Base-by-base conservation (phyloP, 2,329 filamentous ascomycete genomes). In the Emydomyces testavorans region DNA sequence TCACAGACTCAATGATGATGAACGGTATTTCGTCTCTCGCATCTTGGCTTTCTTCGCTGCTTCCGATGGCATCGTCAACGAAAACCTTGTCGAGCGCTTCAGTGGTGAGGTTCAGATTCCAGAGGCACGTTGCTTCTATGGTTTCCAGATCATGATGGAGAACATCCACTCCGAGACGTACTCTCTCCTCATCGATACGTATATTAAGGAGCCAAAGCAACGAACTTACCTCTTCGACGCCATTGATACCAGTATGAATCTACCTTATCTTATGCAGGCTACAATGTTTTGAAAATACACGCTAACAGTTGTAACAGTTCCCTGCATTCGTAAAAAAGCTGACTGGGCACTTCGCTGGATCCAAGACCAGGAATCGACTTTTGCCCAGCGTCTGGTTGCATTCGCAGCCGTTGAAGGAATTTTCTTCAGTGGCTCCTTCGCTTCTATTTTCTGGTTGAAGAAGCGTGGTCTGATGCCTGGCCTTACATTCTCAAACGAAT, bases 71-170 rank as follows among this genome's bases (percentile, higher is more conserved):
- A 98, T 98, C 57, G 92, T 98, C 76, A 98, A 98, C 67, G 92
- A 98, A 79, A 98, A 98, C 76, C 77, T 98, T 20, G 82, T 98
- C 52, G 89, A 96, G 79, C 86, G 92, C 54, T 98, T 98, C 80
- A 94, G 86, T 62, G 82, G 79, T 56, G 92, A 98, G 71, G 90
- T 98, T 24, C 92, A 98, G 73, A 82, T 96, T 50, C 90, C 92
- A 8, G 92, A 98, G 73, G 92, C 92, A 55, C 88, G 92, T 62
- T 98, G 92, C 81, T 98, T 98, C 78, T 98, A 98, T 70, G 92
- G 92, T 56, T 98, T 98, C 79, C 92, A 98, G 75, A 96, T 96
- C 75, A 98, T 98, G 92, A 96, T 98, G 86, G 92, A 98, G 78
- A 98, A 98, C 74, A 94, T 98, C 62, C 92, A 98, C 78, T 95